Conservation (phyloP, 176 grass and related monocot species). For the Eremochloa ophiuroides region DNA sequence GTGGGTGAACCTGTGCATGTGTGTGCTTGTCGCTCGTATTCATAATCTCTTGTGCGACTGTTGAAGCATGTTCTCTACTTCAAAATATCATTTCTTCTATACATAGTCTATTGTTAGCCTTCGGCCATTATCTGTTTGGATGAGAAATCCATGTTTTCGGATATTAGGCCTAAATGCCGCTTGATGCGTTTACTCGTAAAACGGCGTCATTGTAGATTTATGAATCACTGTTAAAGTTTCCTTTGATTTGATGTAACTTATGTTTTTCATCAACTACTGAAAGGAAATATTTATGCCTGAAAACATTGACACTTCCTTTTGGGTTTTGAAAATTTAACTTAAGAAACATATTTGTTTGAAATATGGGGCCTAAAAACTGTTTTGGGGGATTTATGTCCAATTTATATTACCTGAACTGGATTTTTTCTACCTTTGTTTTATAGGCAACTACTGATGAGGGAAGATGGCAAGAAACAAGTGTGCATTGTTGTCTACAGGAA, state of each 20-base stretch:
- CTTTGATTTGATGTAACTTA: background rate
- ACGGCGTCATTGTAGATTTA: background rate
- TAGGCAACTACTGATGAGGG: constrained; percentile 94
- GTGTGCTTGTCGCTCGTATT: background rate
- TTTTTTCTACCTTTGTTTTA: background rate
- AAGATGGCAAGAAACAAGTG: constrained; percentile 97
- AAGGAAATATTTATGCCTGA: background rate
- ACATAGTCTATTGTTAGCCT: background rate
- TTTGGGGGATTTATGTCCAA: background rate
- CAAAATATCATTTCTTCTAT: background rate
- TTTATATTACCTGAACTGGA: background rate
- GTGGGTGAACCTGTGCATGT: background rate
- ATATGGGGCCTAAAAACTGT: background rate
- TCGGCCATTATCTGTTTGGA: background rate
- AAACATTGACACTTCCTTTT: background rate
- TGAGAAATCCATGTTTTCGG: background rate
- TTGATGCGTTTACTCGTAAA: background rate
- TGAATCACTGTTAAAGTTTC: background rate
- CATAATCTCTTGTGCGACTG: background rate
- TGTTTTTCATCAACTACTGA: background rate
- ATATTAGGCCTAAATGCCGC: constrained; percentile 5
- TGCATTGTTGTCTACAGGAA: constrained; percentile 97
- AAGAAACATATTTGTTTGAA: background rate
- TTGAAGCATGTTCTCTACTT: background rate
- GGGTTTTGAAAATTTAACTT: background rate